These are phyloP conservation scores for Globisporangium perplexum DNA, from an alignment of 352 stramenopile genomes.

Conservation along the genomic window DNA sequence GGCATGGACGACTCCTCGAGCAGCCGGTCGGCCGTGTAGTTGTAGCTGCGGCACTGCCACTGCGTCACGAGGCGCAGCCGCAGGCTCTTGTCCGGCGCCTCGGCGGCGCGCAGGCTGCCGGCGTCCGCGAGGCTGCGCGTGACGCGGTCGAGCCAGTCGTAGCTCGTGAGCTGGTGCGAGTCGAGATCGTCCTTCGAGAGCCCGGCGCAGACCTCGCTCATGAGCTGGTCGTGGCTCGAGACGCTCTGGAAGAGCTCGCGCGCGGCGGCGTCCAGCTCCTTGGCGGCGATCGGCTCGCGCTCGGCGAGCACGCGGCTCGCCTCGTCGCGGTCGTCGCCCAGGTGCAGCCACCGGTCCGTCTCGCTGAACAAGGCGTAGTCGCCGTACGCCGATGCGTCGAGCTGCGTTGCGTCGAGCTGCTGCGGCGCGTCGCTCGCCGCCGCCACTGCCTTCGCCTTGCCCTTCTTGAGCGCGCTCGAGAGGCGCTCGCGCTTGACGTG, in stretches of 20 bases:
- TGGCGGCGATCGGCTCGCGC: constrained; percentile 27
- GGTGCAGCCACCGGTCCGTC: constrained; percentile 21
- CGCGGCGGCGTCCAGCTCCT: constrained; percentile 29
- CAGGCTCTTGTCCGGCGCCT: constrained; percentile 3
- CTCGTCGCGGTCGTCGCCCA: constrained; percentile 24
- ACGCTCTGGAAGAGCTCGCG: constrained; percentile 32
- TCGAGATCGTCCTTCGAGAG: constrained; percentile 35
- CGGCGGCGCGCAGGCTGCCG: constrained; percentile 17
- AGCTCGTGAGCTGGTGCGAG: constrained; percentile 42
- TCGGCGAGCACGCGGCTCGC: constrained; percentile 27
- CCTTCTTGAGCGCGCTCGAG: constrained; percentile 18
- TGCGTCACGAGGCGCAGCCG: constrained; percentile 39
- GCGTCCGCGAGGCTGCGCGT: constrained; percentile 34
- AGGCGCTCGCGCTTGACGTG: constrained; percentile 47
- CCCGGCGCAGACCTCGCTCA: constrained; percentile 40
- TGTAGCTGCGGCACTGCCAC: constrained; percentile 55
- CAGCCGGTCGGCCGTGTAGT: constrained; percentile 46
- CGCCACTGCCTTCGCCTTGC: constrained; percentile 6
- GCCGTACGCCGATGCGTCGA: constrained; percentile 10
- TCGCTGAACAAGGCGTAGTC: constrained; percentile 18
- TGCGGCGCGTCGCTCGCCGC: constrained; percentile 1
- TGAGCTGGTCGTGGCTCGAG: constrained; percentile 44
- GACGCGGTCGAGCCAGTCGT: constrained; percentile 49
- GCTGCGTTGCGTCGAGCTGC: neutral
- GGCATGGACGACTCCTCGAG: constrained; percentile 60